These are phyloP conservation scores for Claviceps quebecensis DNA, from an alignment of 2,329 filamentous ascomycete species.

Conservation along the genomic window DNA sequence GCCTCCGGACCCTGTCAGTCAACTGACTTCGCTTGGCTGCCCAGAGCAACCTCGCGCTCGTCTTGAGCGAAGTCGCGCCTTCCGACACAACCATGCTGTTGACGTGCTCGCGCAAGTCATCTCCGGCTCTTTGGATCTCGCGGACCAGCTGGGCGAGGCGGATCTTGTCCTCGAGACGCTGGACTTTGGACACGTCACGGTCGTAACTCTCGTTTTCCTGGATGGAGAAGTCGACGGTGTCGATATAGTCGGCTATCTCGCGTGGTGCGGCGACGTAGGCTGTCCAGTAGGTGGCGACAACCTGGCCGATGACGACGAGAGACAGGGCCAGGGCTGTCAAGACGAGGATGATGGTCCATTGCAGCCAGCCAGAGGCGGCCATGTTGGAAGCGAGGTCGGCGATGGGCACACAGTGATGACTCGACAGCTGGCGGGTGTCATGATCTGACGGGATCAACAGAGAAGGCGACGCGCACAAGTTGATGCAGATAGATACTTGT, in stretches of 20 bases:
- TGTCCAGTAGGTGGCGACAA: conserved; percentile 34
- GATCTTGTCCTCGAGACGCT: conserved; percentile 47
- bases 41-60: conserved; percentile 42
- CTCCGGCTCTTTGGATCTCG: conserved; percentile 46
- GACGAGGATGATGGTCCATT: conserved; percentile 44
- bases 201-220: conserved; percentile 52
- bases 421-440: conserved; percentile 4
- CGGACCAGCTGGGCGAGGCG: conserved; percentile 42
- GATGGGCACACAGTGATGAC: conserved; percentile 9
- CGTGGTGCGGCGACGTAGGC: conserved; percentile 44
- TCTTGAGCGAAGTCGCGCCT: conserved; percentile 27
- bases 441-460: conserved; percentile 3
- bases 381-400: conserved; percentile 23
- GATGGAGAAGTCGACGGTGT: conserved; percentile 47
- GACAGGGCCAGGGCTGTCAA: conserved; percentile 44
- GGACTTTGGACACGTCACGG: conserved; percentile 41
- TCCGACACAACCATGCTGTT: conserved; percentile 36
- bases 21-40: conserved; percentile 37
- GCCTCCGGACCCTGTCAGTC: conserved; percentile 41
- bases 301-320: conserved; percentile 38
- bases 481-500: not conserved
- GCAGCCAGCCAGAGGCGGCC: conserved; percentile 35
- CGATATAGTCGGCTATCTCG: conserved; percentile 43
- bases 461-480: conserved; percentile 1
- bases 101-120: conserved; percentile 47